Base-by-base conservation (phyloP, 31 red algal species). In the Bonnemaisonia californica region DNA sequence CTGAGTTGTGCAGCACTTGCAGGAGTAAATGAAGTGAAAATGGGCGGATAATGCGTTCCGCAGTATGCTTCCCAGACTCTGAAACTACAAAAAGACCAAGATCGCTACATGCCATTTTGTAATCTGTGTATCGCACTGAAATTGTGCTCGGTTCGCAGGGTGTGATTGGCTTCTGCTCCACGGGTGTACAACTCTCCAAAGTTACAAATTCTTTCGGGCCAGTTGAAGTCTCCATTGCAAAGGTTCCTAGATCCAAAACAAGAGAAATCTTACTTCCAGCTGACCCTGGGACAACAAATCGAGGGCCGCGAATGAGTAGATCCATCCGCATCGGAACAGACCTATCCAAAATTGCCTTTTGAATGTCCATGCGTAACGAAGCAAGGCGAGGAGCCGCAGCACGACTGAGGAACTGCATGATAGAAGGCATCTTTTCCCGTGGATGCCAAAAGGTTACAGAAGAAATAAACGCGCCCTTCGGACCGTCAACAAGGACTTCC, bases 401-500 rank as follows among this genome's bases (percentile, higher is more conserved):
- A 31, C 77, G 68, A 12, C 48, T 79, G 19, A 95, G 42, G 60
- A 95, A 89, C 48, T 89, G 80, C 84, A 94, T 92, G 41, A 92
- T 92, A 3, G 80, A 85, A 55, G 89, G 91, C 91, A 94, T 84
- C 69, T 88, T 88, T 65, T 94, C 91, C 79, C 91, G 54, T 28
- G 91, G 91, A 61, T 95, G 87, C 80, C 84, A 95, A 79, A 95
- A 95, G 24, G 65, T 75, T 1, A 82, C 69, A 32, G 93, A 79
- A 31, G 93, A 90, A 3, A 96, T 54, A 35, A 96, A 90, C n/a
- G 93, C 89, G 11, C 93, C 87, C 56, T 85, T 77, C 4, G 88
- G 88, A 37, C 93, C 88, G 48, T 96, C 93, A 33, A 96, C 62
- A 54, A 96, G 83, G 34, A 90, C 93, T 71, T 96, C 87, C 87